Evolutionary conservation across 495 filamentous ascomycete genomes (phyloP).

Genomic region (Tuber magnatum): DNA sequence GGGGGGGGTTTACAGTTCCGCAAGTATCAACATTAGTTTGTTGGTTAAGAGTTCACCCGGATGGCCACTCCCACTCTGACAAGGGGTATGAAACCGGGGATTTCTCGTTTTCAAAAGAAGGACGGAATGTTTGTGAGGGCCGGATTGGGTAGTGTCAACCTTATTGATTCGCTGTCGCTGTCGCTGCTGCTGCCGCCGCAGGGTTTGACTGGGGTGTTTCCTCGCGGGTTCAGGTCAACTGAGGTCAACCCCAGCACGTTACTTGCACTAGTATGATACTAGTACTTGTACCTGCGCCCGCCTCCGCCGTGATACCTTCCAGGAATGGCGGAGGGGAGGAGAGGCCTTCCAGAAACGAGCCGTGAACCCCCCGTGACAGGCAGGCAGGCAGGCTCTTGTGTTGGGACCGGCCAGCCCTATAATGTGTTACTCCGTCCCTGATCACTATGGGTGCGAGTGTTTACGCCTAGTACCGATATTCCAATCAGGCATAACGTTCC

Average conservation of each 20-base stretch:
- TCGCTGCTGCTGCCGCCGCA: neutral
- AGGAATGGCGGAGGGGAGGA: neutral
- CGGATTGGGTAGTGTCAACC: neutral
- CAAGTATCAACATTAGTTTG: neutral
- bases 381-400: no score
- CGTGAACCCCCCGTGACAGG: neutral
- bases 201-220: neutral
- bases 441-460: neutral
- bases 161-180: neutral
- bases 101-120: neutral
- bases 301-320: neutral
- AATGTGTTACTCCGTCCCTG: neutral
- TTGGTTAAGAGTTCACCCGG: neutral
- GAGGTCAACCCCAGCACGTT: neutral
- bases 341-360: neutral
- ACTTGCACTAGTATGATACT: neutral
- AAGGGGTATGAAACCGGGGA: neutral
- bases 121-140: neutral
- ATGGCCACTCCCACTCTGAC: neutral
- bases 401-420: neutral
- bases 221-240: neutral
- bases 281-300: no score
- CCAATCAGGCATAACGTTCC: neutral
- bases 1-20: neutral
- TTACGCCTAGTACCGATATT: neutral